Base-by-base conservation (phyloP, 169 alveolate genomes). In the Eimeria sp. region DNA sequence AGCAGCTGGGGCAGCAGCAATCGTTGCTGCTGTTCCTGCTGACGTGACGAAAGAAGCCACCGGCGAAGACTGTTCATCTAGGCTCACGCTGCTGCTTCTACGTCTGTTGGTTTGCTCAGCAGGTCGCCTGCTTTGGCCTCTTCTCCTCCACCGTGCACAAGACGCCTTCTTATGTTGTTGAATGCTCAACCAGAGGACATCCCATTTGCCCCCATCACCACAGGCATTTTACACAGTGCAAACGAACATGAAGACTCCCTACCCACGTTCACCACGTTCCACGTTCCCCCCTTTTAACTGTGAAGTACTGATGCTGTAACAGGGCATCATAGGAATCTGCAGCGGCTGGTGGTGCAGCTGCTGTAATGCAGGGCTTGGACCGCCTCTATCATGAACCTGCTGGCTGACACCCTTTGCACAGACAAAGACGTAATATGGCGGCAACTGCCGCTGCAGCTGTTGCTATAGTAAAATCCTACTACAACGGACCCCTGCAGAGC, bases 111-210 rank as follows among this genome's bases (percentile, higher is more conserved):
- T 49, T 25, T 84, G 61, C 5, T 70, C 78, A 58, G 92, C 92
- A 57, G 92, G 92, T 72, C 92, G 92, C 13, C 92, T 84, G 34
- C 47, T 84, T 43, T 84, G 92, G 92, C 92, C 92, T 22, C 80
- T 84, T 76, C 76, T 84, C 58, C 92, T 84, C 80, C 92, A 57
- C 25, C 78, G 92, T 34, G 78, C 92, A 9, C 51, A 58, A 30
- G 92, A 54, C 30, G 76, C 54, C 18, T 76, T 34, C 10, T 58
- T n/a, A 5, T 57, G 34, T 40, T 40, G 43, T 54, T 57, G 45
- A 51, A 14, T 10, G 13, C 20, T 76, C 16, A 57, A 34, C 40
- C 40, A 2, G 2, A 9, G 25, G 14, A 34, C 25, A 43, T 40
- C 45, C 54, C 45, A 49, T 43, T 4, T 10, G 63, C 40, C 40